Evolutionary conservation across 208 protist species (phyloP).

Genomic region (Trypanosoma congolense): DNA sequence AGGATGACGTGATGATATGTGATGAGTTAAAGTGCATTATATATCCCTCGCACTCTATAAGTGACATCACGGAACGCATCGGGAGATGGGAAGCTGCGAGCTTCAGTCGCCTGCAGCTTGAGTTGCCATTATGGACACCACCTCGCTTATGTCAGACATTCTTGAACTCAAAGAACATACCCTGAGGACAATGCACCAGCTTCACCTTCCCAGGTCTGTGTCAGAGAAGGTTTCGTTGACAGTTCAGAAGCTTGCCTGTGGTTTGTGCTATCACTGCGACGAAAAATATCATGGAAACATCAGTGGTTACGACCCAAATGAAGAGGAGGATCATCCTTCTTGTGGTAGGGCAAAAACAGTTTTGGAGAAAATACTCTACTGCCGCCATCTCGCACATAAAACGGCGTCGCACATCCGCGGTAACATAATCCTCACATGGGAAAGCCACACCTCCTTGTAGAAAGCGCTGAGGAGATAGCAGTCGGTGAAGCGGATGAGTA

Average conservation of each 20-base stretch:
- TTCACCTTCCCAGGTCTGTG: conserved; percentile 27
- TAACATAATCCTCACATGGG: conserved; percentile 22
- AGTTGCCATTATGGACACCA: conserved; percentile 73
- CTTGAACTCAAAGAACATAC: conserved; percentile 39
- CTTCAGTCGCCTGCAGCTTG: conserved; percentile 70
- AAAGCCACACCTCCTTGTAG: conserved; percentile 16
- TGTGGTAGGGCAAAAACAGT: not conserved
- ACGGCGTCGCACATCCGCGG: conserved; percentile 16
- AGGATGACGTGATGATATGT: conserved; percentile 47
- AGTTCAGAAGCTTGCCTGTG: conserved; percentile 50
- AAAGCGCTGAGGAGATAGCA: conserved; percentile 15
- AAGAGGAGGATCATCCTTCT: not conserved
- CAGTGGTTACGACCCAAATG: too few species aligned
- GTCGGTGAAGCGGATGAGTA: conserved; percentile 13
- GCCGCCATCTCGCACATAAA: conserved; percentile 10
- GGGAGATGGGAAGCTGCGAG: conserved; percentile 72
- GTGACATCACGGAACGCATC: conserved; percentile 62
- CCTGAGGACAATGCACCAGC: conserved; percentile 44
- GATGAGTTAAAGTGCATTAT: conserved; percentile 68
- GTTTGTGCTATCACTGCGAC: conserved; percentile 41
- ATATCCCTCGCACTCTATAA: conserved; percentile 67
- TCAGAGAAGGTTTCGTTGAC: conserved; percentile 47
- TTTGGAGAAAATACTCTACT: conserved; percentile 5
- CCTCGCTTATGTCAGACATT: conserved; percentile 45
- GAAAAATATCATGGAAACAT: conserved; percentile 12